A percentile compares a stretch with the other conserved stretches of the same genome.
phyloP scores from a whole-genome alignment of 164 flowering plant species.

The Macadamia tetraphylla region DNA sequence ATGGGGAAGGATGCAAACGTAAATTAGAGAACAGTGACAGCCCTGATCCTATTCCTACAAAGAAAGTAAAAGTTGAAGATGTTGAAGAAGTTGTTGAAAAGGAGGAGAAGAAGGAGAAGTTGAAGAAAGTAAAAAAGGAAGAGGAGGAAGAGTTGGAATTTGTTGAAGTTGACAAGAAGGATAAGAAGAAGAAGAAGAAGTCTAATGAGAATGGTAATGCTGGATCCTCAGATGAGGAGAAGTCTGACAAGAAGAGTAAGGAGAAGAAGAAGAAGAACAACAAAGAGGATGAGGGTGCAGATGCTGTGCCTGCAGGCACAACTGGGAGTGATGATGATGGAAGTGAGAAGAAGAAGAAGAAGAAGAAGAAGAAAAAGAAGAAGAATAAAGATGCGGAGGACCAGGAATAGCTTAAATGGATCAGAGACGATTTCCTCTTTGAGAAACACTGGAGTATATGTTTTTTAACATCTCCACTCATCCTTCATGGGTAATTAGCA shows the following conservation, averaged over 20 bases:
- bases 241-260: slow-evolving; percentile 8
- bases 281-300: slow-evolving; percentile 28
- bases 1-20: slow-evolving; percentile 35
- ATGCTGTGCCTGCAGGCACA: slow-evolving; percentile 4
- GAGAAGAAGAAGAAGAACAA: slow-evolving; percentile 38
- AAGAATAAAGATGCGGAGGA: slow-evolving; percentile 24
- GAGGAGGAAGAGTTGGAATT: slow-evolving; percentile 1
- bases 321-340: slow-evolving; percentile 11
- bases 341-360: slow-evolving; percentile 48
- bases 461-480: not conserved
- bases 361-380: slow-evolving; percentile 30
- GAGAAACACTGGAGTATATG: slow-evolving; percentile 3
- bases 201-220: slow-evolving; percentile 16
- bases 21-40: slow-evolving; percentile 32
- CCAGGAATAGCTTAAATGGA: slow-evolving; percentile 11
- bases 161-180: not conserved
- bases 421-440: not conserved
- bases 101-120: slow-evolving; percentile 25
- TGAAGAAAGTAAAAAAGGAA: slow-evolving; percentile 14
- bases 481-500: not conserved
- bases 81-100: slow-evolving; percentile 17
- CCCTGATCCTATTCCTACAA: slow-evolving; percentile 27
- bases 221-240: slow-evolving; percentile 14
- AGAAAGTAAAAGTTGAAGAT: slow-evolving; percentile 29
- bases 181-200: slow-evolving; percentile 27